A percentile compares a stretch with the other conserved stretches of the same genome.
Conservation (phyloP, 225 moss, liverwort and hornwort genomes). For the Ulota crispa region DNA sequence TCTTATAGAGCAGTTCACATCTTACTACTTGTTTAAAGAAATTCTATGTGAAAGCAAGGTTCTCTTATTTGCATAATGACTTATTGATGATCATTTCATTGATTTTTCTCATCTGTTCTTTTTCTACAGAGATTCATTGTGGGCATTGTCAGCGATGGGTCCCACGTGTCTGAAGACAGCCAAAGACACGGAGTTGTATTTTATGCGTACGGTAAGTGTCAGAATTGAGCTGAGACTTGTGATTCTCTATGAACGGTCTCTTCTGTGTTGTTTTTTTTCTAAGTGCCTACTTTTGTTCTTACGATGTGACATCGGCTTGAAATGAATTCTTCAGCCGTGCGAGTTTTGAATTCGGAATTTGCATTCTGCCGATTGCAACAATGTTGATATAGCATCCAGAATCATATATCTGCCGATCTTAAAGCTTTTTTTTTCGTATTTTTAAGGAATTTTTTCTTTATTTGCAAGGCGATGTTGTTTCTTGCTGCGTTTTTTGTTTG, state of each 20-base stretch:
- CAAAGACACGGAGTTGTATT: conserved; percentile 58
- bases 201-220: conserved; percentile 70
- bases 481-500: neutral
- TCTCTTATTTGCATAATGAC: conserved; percentile 3
- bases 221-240: conserved; percentile 1
- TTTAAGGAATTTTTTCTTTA: neutral
- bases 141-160: conserved; percentile 69
- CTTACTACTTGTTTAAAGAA: neutral
- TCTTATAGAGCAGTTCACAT: conserved; percentile 13
- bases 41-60: neutral
- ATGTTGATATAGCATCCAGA: conserved; percentile 6
- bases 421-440: neutral
- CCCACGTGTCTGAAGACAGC: conserved; percentile 52
- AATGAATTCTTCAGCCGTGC: neutral
- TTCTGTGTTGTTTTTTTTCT: conserved; percentile 8
- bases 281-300: conserved; percentile 4
- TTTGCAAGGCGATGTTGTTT: neutral
- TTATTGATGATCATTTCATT: conserved; percentile 4
- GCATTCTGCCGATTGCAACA: conserved; percentile 8
- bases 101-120: neutral
- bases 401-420: neutral
- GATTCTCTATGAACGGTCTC: neutral
- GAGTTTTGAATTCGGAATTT: conserved; percentile 7
- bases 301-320: neutral
- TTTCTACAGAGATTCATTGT: conserved; percentile 65